phyloP scores from a whole-genome alignment of 1,139 yeast species.

The Spencermartinsiella ligniputridi region DNA sequence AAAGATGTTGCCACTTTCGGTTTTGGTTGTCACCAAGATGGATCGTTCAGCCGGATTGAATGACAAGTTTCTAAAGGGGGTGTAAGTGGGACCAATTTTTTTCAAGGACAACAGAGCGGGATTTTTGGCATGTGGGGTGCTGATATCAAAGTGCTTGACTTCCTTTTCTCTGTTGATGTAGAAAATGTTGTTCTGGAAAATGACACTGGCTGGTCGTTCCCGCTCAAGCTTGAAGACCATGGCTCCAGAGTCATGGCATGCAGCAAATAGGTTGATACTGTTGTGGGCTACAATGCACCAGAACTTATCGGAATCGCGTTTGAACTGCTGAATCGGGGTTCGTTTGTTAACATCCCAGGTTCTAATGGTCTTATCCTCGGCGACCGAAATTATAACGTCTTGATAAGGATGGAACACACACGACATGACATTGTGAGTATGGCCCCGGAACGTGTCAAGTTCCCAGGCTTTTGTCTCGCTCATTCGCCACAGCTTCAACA shows the following conservation, averaged over 20 bases:
- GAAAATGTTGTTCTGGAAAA: constrained; percentile 64
- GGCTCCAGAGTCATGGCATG: constrained; percentile 96
- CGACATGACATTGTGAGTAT: constrained; percentile 86
- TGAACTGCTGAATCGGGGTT: constrained; percentile 88
- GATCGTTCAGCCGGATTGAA: constrained; percentile 93
- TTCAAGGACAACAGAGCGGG: constrained; percentile 74
- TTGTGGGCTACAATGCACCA: constrained; percentile 94
- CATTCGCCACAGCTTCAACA: constrained; percentile 97
- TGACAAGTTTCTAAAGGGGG: constrained; percentile 76
- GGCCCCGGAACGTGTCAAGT: constrained; percentile 97
- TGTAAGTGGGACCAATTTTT: constrained; percentile 81
- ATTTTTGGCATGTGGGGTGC: constrained; percentile 51
- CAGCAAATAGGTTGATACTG: constrained; percentile 83
- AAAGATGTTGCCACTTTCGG: constrained; percentile 57
- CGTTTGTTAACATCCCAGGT: constrained; percentile 96
- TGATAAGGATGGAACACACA: constrained; percentile 92
- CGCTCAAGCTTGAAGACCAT: constrained; percentile 97
- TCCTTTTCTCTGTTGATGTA: constrained; percentile 83
- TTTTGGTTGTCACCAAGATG: constrained; percentile 75
- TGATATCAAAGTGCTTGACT: constrained; percentile 73
- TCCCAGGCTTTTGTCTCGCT: constrained; percentile 99
- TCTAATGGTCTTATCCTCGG: constrained; percentile 96
- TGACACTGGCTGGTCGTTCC: constrained; percentile 87
- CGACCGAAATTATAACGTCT: constrained; percentile 86
- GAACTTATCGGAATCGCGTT: constrained; percentile 90